These are phyloP conservation scores for Gracilaria domingensis DNA, from an alignment of 23 red algal species.

Conservation along the genomic window DNA sequence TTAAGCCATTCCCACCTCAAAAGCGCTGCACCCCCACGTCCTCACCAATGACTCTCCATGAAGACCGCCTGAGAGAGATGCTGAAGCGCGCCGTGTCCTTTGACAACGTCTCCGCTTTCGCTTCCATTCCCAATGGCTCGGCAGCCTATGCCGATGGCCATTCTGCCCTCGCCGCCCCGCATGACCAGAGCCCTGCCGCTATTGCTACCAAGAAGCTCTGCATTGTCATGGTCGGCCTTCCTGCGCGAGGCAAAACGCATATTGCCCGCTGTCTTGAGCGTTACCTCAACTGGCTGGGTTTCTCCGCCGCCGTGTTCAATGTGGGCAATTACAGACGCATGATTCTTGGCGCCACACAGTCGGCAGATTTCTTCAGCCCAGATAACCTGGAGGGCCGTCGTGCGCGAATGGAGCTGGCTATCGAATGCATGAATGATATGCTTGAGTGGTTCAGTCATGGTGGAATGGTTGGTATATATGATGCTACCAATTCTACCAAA, in stretches of 20 bases:
- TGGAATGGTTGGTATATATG: constrained; percentile 94
- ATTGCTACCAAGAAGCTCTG: constrained; percentile 91
- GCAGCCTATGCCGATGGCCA: neutral
- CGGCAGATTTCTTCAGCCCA: constrained; percentile 90
- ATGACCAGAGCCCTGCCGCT: neutral
- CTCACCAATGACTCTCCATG: constrained; percentile 55
- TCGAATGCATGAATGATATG: constrained; percentile 92
- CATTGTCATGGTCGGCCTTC: constrained; percentile 98
- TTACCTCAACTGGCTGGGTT: constrained; percentile 99
- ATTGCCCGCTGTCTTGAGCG: constrained; percentile 91
- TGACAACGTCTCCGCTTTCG: constrained; percentile 87
- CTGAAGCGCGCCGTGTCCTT: constrained; percentile 84
- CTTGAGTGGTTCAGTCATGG: constrained; percentile 82
- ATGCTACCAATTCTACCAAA: constrained; percentile 95
- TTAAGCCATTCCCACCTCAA: neutral
- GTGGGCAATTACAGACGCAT: constrained; percentile 91
- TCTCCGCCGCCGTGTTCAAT: constrained; percentile 87
- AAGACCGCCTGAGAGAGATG: constrained; percentile 41
- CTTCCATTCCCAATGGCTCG: constrained; percentile 54
- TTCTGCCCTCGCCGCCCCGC: neutral
- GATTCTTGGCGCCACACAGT: constrained; percentile 78
- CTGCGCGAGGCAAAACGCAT: constrained; percentile 96
- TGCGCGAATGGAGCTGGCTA: constrained; percentile 87
- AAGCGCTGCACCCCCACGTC: neutral
- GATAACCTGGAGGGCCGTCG: constrained; percentile 76